Conservation (phyloP, 2,329 filamentous ascomycete species). For the Chaetothyriales sp. region DNA sequence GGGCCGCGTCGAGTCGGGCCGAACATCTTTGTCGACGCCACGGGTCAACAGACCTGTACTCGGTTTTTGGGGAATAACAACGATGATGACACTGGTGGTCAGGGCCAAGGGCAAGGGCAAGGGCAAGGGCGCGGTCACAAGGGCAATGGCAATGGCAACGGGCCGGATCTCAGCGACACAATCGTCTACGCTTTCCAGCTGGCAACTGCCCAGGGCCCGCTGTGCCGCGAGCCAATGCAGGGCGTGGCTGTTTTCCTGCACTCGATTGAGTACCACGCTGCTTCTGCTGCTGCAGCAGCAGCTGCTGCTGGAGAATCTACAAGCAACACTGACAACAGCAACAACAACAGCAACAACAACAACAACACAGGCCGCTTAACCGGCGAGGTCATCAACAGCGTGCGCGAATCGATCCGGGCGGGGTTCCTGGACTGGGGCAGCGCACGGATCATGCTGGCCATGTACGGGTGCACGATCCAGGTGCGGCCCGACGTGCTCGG, state of each 20-base stretch:
- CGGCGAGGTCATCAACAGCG: constrained; percentile 80
- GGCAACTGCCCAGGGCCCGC: constrained; percentile 69
- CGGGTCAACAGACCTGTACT: constrained; percentile 53
- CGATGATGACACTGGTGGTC: constrained; percentile 1
- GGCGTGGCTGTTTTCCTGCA: constrained; percentile 85
- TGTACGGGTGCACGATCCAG: constrained; percentile 97
- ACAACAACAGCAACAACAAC: constrained; percentile 34
- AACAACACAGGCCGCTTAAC: constrained; percentile 65
- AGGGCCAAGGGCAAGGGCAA: background rate
- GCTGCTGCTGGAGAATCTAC: constrained; percentile 34
- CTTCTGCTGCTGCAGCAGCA: too few species aligned
- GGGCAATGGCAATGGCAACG: constrained; percentile 12
- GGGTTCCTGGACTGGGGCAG: constrained; percentile 93
- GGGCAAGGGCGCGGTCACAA: background rate
- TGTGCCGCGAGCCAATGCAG: constrained; percentile 86
- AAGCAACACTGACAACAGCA: constrained; percentile 11
- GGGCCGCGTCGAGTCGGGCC: constrained; percentile 73
- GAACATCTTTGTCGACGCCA: constrained; percentile 78
- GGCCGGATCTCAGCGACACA: constrained; percentile 70
- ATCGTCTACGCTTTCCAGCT: constrained; percentile 90
- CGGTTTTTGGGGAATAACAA: constrained; percentile 40
- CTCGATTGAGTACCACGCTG: constrained; percentile 49
- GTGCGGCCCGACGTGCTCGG: constrained; percentile 81
- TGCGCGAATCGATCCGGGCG: constrained; percentile 65
- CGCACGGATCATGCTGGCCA: constrained; percentile 82